These are phyloP conservation scores for Zymoseptoria tritici DNA, from an alignment of 2,329 filamentous ascomycete genomes.

Conservation along the genomic window DNA sequence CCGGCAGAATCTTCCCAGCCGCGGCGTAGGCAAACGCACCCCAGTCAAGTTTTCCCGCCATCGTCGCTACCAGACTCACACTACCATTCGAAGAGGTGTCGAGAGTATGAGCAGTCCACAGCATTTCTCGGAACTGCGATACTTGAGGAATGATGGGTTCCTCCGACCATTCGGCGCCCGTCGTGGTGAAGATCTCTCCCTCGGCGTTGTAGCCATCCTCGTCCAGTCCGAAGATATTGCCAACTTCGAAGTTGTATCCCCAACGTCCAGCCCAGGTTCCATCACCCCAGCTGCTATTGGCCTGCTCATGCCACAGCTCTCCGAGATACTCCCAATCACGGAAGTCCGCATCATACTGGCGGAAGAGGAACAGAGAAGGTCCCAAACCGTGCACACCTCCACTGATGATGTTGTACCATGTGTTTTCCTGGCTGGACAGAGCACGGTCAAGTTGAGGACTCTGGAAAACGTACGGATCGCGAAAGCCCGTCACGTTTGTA, in stretches of 20 bases:
- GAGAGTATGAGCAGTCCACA: conserved; percentile 26
- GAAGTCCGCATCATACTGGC: conserved; percentile 32
- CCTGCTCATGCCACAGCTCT: conserved; percentile 35
- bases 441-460: no score
- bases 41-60: no score
- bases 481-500: no score
- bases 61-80: conserved; percentile 8
- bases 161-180: conserved; percentile 40
- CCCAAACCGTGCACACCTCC: conserved; percentile 34
- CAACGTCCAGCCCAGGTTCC: conserved; percentile 20
- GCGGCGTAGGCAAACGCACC: no score
- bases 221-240: conserved; percentile 37
- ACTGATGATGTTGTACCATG: no score
- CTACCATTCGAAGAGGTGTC: conserved; percentile 37
- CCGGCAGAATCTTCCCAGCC: no score
- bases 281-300: conserved; percentile 17
- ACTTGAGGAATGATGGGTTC: conserved; percentile 21
- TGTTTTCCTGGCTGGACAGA: no score
- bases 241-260: conserved; percentile 41
- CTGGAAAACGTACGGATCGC: no score
- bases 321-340: conserved; percentile 34
- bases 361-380: conserved; percentile 36
- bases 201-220: conserved; percentile 34
- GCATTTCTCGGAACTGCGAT: background rate
- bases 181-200: conserved; percentile 35